These are phyloP conservation scores for Diaporthe sp. DNA, from an alignment of 2,329 filamentous ascomycete species.

Conservation along the genomic window DNA sequence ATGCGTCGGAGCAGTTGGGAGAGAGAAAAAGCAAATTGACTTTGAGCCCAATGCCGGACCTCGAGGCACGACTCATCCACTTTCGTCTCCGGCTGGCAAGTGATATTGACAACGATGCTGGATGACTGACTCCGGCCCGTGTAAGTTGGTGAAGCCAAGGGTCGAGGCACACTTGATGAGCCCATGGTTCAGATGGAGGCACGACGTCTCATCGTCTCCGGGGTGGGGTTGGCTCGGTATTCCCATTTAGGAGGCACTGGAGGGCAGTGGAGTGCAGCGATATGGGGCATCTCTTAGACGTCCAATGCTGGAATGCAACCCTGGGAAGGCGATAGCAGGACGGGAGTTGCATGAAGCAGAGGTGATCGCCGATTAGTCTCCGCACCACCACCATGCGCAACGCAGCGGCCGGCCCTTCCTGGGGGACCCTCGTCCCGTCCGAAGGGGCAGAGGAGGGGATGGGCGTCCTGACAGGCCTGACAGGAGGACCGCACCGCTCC, in stretches of 20 bases:
- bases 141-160: not conserved
- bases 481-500: constrained; percentile 22
- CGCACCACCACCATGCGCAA: constrained; percentile 16
- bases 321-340: constrained; percentile 16
- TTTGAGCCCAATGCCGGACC: constrained; percentile 2
- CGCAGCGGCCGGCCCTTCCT: not conserved
- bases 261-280: no score
- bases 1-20: not conserved
- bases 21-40: constrained; percentile 16
- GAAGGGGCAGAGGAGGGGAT: constrained; percentile 5
- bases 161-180: not conserved
- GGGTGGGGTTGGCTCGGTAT: constrained; percentile 24
- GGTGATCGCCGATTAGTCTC: constrained; percentile 24
- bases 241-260: constrained; percentile 8
- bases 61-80: not conserved
- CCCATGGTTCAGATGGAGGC: constrained; percentile 23
- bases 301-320: constrained; percentile 27
- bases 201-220: constrained; percentile 24
- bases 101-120: not conserved
- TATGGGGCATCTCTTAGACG: constrained; percentile 5
- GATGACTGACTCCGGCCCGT: not conserved
- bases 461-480: not conserved
- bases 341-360: constrained; percentile 23
- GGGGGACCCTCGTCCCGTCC: constrained; percentile 7
- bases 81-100: constrained; percentile 7